phyloP scores from a whole-genome alignment of 495 filamentous ascomycete genomes.

The Neurospora sp. region DNA sequence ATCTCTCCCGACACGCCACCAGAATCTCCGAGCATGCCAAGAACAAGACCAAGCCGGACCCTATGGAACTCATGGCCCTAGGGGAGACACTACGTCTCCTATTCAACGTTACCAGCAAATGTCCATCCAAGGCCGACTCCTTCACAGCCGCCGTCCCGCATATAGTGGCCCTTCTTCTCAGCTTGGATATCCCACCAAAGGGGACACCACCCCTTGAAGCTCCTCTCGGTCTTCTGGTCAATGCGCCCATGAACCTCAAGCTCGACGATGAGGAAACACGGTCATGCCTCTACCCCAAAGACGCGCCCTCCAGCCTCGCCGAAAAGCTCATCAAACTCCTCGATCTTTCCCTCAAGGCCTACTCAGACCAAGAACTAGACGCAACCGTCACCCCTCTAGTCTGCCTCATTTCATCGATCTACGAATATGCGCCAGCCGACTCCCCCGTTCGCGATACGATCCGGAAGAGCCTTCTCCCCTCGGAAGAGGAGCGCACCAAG shows the following conservation, averaged over 20 bases:
- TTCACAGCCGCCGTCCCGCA: slow-evolving; percentile 61
- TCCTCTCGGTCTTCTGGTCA: slow-evolving; percentile 53
- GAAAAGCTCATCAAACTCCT: slow-evolving; percentile 66
- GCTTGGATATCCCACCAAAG: slow-evolving; percentile 19
- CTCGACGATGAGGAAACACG: slow-evolving; percentile 33
- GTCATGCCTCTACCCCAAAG: slow-evolving; percentile 54
- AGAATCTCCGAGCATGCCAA: slow-evolving; percentile 8
- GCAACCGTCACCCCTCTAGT: slow-evolving; percentile 57
- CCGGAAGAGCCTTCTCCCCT: slow-evolving; percentile 60
- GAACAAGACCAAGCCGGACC: slow-evolving; percentile 28
- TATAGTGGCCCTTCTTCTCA: slow-evolving; percentile 60
- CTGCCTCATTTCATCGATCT: slow-evolving; percentile 57
- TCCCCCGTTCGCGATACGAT: slow-evolving; percentile 45
- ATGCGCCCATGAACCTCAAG: slow-evolving; percentile 70
- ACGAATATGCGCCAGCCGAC: slow-evolving; percentile 56
- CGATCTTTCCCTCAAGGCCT: slow-evolving; percentile 48
- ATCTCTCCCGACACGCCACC: slow-evolving; percentile 56
- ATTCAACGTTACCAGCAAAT: slow-evolving; percentile 71
- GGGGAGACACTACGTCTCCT: slow-evolving; percentile 77
- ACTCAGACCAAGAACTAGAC: slow-evolving; percentile 59
- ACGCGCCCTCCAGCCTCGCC: slow-evolving; percentile 49
- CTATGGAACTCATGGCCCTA: slow-evolving; percentile 71
- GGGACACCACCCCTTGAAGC: slow-evolving; percentile 30
- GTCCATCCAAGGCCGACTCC: slow-evolving; percentile 42
- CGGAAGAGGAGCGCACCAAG: slow-evolving; percentile 62